Base-by-base conservation (phyloP, 768 basidiomycete species). In the Daedaleopsis nitida region DNA sequence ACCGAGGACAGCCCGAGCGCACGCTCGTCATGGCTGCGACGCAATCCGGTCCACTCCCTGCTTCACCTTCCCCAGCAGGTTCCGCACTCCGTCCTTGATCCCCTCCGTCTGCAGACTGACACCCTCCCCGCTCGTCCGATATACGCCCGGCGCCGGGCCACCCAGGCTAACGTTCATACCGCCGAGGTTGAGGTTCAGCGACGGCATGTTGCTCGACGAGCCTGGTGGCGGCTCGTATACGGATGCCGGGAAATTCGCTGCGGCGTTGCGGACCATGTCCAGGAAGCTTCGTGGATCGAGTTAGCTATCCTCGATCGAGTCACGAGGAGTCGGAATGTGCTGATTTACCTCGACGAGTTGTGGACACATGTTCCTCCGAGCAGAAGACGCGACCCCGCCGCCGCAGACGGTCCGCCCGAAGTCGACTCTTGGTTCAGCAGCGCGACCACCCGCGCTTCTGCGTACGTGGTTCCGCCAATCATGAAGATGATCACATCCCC, bases 401-500 rank as follows among this genome's bases (percentile, higher is more conserved):
- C 79, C 57, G 80, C 77, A 17, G 78, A 74, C 21, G 65, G 60
- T 17, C 65, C 65, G 35, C 80, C 76, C 39, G 79, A 77, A n/a
- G 82, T 75, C 16, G 79, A 72, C 65, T 94, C 93, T 71, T 95
- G 91, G 71, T 98, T 99, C 65, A 96, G 80, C 51, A 94, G 76
- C 7, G 93, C 84, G 13, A 98, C 83, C 0, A 90, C 83, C 64
- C 93, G 82, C 0, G 94, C 94, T 74, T 99, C 97, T 73, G 94
- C 96, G 69, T 97, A 98, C 0, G 97, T 98, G 32, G 94, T 87
- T 0, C 97, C 97, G 32, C 97, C 97, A 60, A 98, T 86, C 79
- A 99, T 89, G 76, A 98, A 99, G 60, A 99, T 80, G 60, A 99
- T 97, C 48, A 98, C 85, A 73, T 98, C 96, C 96, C 69, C 11